phyloP scores from a whole-genome alignment of 2,329 filamentous ascomycete genomes.

The Metarhizium sp. region DNA sequence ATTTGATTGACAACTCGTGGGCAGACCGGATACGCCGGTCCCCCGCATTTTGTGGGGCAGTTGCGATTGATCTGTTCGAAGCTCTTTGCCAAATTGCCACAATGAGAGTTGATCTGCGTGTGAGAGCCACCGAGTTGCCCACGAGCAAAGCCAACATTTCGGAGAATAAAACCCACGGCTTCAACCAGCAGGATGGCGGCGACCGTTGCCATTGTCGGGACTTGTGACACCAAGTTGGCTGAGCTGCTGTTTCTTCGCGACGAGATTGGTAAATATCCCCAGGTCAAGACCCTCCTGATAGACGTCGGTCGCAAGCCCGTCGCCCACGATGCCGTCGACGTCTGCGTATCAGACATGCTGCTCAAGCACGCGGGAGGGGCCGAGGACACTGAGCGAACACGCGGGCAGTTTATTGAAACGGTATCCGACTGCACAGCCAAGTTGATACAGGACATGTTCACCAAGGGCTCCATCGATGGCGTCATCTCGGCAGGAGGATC shows the following conservation, averaged over 20 bases:
- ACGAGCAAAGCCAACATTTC: too few species aligned
- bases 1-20: too few species aligned
- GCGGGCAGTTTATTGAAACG: conserved; percentile 45
- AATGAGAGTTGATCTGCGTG: too few species aligned
- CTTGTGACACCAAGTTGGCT: conserved; percentile 54
- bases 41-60: too few species aligned
- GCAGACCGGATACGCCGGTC: too few species aligned
- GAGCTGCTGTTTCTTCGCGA: conserved; percentile 47
- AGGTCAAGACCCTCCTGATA: conserved; percentile 16
- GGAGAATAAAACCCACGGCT: not conserved
- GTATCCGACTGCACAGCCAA: conserved; percentile 40
- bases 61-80: too few species aligned
- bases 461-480: conserved; percentile 35
- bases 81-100: too few species aligned
- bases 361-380: conserved; percentile 17
- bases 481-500: conserved; percentile 54
- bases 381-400: conserved; percentile 25
- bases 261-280: conserved; percentile 25
- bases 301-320: conserved; percentile 38
- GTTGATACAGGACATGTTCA: conserved; percentile 29
- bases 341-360: conserved; percentile 34
- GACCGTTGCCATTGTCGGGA: conserved; percentile 47
- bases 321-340: conserved; percentile 34
- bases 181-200: conserved; percentile 9
- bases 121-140: too few species aligned